Base-by-base conservation (phyloP, 2,329 filamentous ascomycete species). In the Fusarium denticulatum region DNA sequence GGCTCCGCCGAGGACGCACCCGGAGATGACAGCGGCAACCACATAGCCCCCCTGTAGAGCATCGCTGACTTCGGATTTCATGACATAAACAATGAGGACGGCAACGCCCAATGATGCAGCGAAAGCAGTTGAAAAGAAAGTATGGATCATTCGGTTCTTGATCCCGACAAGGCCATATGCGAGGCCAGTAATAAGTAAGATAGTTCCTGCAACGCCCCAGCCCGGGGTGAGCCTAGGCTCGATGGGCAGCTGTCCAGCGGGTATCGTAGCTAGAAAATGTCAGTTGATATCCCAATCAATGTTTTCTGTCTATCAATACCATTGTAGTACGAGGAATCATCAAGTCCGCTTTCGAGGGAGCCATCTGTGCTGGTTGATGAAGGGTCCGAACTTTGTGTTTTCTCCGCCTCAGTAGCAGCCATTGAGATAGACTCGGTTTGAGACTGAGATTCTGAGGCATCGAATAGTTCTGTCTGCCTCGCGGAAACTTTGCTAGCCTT, bases 1-100 rank as follows among this genome's bases (percentile, higher is more conserved):
- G 7, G 92, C 84, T 18, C 87, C 93, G 22, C 95, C 96, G 26
- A 97, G 88, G 28, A 94, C 86, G 11, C 91, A 79, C 4, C 95
- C 94, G 0, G 94, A 92, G 71, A 94, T 82, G 40, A 94, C 87
- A 6, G 88, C 89, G 6, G 94, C 95, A 12, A 95, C 93, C 40
- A 98, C 89, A 80, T 96, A 98, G 36, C 91, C 96, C 32, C 94
- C 96, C 82, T 98, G 94, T 6, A 96, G 85, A 0, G 90, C 93
- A 80, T 93, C 85, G 67, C 87, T 90, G 43, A 97, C 88, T 0
- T 95, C 94, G 1, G 91, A 88, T 61, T 88, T 92, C 92, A 97
- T 96, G 43, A 98, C 92, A 80, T 98, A 98, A 49, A 97, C 82
- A 61, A 98, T 94, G 28, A 98, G 85, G 6, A 97, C 92, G 1